These are phyloP conservation scores for Corynascus novoguineensis DNA, from an alignment of 495 filamentous ascomycete genomes.

Conservation along the genomic window DNA sequence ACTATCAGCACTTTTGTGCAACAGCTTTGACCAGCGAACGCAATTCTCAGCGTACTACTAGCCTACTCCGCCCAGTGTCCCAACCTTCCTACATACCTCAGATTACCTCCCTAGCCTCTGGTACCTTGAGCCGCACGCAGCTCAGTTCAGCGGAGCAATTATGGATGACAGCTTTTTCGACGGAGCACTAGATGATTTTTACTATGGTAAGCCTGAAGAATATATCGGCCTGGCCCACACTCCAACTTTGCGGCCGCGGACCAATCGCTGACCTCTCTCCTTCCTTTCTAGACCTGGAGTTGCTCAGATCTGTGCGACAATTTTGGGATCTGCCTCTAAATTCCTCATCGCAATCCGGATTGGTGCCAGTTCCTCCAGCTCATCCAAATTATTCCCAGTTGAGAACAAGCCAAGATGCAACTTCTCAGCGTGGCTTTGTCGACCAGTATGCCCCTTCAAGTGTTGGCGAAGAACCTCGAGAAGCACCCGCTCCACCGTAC, in stretches of 20 bases:
- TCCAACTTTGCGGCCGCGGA: too few species aligned
- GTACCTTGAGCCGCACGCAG: not conserved
- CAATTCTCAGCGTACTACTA: too few species aligned
- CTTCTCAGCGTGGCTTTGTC: too few species aligned
- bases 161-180: conserved; percentile 18
- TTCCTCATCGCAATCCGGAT: not conserved
- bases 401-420: not conserved
- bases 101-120: too few species aligned
- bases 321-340: not conserved
- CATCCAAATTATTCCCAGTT: not conserved
- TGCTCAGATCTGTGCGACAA: not conserved
- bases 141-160: not conserved
- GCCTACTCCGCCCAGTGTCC: too few species aligned
- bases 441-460: not conserved
- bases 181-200: conserved; percentile 9
- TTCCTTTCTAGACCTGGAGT: not conserved
- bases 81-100: not conserved
- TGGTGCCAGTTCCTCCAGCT: not conserved
- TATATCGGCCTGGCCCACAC: too few species aligned
- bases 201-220: conserved; percentile 7
- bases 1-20: not conserved
- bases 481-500: not conserved
- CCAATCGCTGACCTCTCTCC: not conserved
- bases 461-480: not conserved
- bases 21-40: not conserved